Base-by-base conservation (phyloP, 2,329 filamentous ascomycete species). In the Alternaria sp. region DNA sequence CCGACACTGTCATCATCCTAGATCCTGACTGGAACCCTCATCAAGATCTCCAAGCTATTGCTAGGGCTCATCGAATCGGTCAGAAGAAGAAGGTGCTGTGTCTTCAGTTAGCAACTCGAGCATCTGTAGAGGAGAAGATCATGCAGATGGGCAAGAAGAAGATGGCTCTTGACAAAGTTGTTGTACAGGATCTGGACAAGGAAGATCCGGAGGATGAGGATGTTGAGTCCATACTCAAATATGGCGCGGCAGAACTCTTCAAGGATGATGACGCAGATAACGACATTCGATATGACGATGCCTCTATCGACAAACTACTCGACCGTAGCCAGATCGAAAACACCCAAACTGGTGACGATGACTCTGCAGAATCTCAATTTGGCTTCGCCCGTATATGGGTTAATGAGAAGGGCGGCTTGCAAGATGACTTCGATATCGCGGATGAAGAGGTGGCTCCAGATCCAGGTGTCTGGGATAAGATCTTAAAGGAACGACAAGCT, bases 11-110 rank as follows among this genome's bases (percentile, higher is more conserved):
- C 62, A 97, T 99, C 66, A 97, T 99, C 66, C 88, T 98, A 67
- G 94, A 99, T 70, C 93, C 93, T 0, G 95, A 99, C 74, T 98
- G 96, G 83, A 99, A 99, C 63, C 95, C 95, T 0, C 95, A 99
- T 74, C 95, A 99, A 78, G 96, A 99, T 72, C 91, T 99, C 41
- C 95, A 99, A 77, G 95, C 95, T 0, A 85, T 99, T 30, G 96
- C 94, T 30, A 89, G 96, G 66, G 95, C 94, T 18, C 95, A 99
- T 78, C 90, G 95, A 26, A 98, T 99, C 64, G 96, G 96, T 0
- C 96, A 99, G 79, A 93, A 93, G 78, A 93, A 95, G 67, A 97
- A 96, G 70, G 95, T 99, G 0, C 85, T 99, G 2, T 96, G 96
- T 66, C 97, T 98, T 72, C 94, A 98, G 75, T 82, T 99, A 0